Conservation (phyloP, 2,329 filamentous ascomycete species). For the Aspergillus fischeri region DNA sequence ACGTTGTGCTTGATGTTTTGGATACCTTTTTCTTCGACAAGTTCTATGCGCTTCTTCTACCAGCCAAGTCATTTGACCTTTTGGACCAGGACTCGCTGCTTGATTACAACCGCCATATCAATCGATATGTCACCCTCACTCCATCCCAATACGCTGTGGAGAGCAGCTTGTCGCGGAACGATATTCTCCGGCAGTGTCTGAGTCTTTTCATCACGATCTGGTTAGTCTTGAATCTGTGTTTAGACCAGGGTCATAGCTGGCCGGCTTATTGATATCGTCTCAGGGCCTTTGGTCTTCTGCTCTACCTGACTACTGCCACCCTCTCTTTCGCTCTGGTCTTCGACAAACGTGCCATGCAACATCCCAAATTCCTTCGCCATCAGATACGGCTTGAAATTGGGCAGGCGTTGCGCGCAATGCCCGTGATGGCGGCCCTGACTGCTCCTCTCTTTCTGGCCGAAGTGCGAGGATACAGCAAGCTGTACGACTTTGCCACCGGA, state of each 20-base stretch:
- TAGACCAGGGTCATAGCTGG: too few relatives aligned
- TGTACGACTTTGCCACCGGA: slow-evolving; percentile 72
- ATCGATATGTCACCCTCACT: slow-evolving; percentile 5
- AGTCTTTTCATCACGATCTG: slow-evolving; percentile 10
- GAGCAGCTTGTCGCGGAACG: slow-evolving; percentile 2
- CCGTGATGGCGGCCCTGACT: slow-evolving; percentile 75
- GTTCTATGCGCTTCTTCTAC: slow-evolving; percentile 15
- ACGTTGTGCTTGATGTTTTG: slow-evolving; percentile 17
- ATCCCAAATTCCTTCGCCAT: slow-evolving; percentile 91
- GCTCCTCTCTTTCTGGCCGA: slow-evolving; percentile 77
- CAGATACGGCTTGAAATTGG: slow-evolving; percentile 80
- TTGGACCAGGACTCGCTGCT: neutral
- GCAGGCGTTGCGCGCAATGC: slow-evolving; percentile 70
- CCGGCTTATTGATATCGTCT: neutral
- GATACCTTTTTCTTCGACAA: slow-evolving; percentile 20
- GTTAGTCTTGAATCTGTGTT: neutral
- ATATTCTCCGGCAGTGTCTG: slow-evolving; percentile 5
- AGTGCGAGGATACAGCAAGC: slow-evolving; percentile 75
- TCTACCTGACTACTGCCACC: slow-evolving; percentile 6
- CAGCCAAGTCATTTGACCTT: neutral
- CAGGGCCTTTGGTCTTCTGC: slow-evolving; percentile 6
- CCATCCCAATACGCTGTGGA: slow-evolving; percentile 4
- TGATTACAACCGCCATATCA: slow-evolving; percentile 3
- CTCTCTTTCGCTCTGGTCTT: slow-evolving; percentile 53
- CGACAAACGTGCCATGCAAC: slow-evolving; percentile 79